Percentiles rank a stretch among this genome's conserved stretches.
phyloP scores from a whole-genome alignment of 108 stramenopile species.

The Pseudonitzschia delicatissima region DNA sequence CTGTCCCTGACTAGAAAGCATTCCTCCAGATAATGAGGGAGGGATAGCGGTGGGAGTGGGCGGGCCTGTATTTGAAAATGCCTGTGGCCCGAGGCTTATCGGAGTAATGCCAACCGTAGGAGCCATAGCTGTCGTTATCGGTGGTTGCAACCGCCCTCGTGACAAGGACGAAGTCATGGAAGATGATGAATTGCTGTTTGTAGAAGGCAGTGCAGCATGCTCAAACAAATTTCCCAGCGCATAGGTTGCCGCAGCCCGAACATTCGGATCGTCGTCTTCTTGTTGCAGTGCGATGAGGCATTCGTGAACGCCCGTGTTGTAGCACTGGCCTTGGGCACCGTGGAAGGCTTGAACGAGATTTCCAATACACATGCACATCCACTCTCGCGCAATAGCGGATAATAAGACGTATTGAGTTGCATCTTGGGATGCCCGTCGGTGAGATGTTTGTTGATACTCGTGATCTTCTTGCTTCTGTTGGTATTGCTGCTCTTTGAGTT shows the following conservation, averaged over 20 bases:
- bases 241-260: conserved; percentile 85
- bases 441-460: conserved; percentile 19
- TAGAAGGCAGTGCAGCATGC: conserved; percentile 7
- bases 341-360: conserved; percentile 66
- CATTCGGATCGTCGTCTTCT: conserved; percentile 59
- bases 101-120: conserved; percentile 17
- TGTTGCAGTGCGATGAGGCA: conserved; percentile 54
- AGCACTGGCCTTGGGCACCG: conserved; percentile 60
- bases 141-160: background rate
- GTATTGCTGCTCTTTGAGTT: conserved; percentile 15
- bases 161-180: background rate
- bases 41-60: conserved; percentile 12
- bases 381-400: conserved; percentile 61
- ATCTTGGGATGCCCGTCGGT: conserved; percentile 10
- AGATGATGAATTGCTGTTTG: conserved; percentile 2
- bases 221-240: conserved; percentile 79
- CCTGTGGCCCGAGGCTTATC: conserved; percentile 20
- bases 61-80: conserved; percentile 2
- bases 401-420: conserved; percentile 11
- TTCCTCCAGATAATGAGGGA: conserved; percentile 7
- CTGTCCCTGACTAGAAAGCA: conserved; percentile 5
- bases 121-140: background rate
- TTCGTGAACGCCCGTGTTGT: conserved; percentile 57
- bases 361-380: conserved; percentile 87
- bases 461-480: conserved; percentile 19